phyloP scores from a whole-genome alignment of 108 stramenopile species.

The Stephanodiscus triporus region DNA sequence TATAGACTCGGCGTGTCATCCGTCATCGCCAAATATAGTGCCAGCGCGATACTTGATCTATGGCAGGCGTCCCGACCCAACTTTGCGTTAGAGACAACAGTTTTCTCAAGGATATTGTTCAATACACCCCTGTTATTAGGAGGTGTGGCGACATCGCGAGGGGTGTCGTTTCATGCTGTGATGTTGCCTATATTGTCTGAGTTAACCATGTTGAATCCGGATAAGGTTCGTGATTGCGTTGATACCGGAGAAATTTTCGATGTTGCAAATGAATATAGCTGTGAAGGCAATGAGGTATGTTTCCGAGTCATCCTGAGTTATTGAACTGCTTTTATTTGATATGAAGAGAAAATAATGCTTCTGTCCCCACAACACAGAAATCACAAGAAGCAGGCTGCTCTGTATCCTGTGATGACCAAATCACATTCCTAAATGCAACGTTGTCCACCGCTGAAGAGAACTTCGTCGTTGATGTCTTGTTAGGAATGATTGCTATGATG shows the following conservation, averaged over 20 bases:
- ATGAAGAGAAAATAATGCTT: constrained; percentile 1
- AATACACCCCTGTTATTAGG: constrained; percentile 76
- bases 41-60: constrained; percentile 65
- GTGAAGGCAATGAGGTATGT: constrained; percentile 36
- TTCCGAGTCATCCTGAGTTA: not conserved
- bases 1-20: constrained; percentile 37
- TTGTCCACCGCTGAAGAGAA: constrained; percentile 45
- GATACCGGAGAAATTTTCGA: constrained; percentile 54
- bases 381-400: not conserved
- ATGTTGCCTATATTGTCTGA: constrained; percentile 69
- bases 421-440: constrained; percentile 2
- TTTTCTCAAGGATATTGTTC: constrained; percentile 71
- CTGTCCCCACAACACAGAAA: not conserved
- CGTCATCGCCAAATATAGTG: constrained; percentile 44
- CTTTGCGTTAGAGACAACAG: constrained; percentile 64
- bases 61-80: constrained; percentile 59
- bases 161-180: constrained; percentile 51
- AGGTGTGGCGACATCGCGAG: constrained; percentile 32
- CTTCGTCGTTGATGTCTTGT: constrained; percentile 54
- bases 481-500: constrained; percentile 64
- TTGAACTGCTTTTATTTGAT: constrained; percentile 9
- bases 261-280: constrained; percentile 45
- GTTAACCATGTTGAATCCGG: constrained; percentile 56
- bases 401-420: constrained; percentile 6
- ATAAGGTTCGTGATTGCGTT: constrained; percentile 69